These are phyloP conservation scores for Sclerotinia subarctica DNA, from an alignment of 2,329 filamentous ascomycete genomes.

Conservation along the genomic window DNA sequence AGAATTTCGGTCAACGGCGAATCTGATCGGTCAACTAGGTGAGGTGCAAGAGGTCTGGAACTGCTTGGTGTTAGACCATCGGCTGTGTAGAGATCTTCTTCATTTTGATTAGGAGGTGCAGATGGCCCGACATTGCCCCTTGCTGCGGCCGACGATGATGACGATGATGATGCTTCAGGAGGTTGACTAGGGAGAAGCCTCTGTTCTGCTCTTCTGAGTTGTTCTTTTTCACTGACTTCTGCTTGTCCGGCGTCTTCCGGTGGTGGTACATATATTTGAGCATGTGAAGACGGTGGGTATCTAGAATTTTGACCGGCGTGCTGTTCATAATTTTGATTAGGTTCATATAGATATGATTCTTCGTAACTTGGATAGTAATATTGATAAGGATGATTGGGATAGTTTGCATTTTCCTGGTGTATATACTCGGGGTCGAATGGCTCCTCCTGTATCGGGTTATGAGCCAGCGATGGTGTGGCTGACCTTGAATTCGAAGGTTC, in stretches of 20 bases:
- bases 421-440: constrained; percentile 20
- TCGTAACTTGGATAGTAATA: constrained; percentile 38
- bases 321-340: constrained; percentile 32
- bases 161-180: constrained; percentile 49
- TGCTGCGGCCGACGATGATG: constrained; percentile 23
- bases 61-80: constrained; percentile 41
- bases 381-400: constrained; percentile 38
- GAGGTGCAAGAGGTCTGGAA: constrained; percentile 23
- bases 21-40: constrained; percentile 14
- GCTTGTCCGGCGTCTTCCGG: constrained; percentile 60
- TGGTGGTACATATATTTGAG: constrained; percentile 55
- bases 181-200: constrained; percentile 79
- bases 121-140: constrained; percentile 41
- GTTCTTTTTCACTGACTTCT: constrained; percentile 75
- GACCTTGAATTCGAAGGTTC: constrained; percentile 27
- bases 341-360: constrained; percentile 34
- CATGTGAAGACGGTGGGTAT: constrained; percentile 36
- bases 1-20: neutral
- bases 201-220: constrained; percentile 72
- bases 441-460: constrained; percentile 32
- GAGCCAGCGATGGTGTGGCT: constrained; percentile 22
- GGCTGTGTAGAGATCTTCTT: constrained; percentile 52
- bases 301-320: constrained; percentile 38
- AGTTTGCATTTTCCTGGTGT: constrained; percentile 19
- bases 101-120: constrained; percentile 39